phyloP scores from a whole-genome alignment of 768 basidiomycete species.

The Tricholoma bakamatsutake region DNA sequence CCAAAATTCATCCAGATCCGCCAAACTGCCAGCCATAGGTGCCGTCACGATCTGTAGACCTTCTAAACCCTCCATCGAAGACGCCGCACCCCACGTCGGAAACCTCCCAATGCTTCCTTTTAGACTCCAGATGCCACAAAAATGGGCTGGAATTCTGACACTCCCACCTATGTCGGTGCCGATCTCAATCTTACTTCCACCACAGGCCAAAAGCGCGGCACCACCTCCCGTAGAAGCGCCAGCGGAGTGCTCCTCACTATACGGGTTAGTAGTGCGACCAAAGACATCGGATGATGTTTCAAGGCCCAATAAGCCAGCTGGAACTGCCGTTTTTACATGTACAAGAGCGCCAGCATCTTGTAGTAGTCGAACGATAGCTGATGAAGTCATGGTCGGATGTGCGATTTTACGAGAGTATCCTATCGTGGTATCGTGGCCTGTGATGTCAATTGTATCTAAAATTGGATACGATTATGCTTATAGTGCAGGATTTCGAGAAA shows the following conservation, averaged over 20 bases:
- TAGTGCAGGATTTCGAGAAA: constrained; percentile 14
- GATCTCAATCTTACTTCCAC: constrained; percentile 61
- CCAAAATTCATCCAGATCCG: constrained; percentile 63
- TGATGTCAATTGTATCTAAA: constrained; percentile 42
- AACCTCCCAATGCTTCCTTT: constrained; percentile 57
- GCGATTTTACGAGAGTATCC: constrained; percentile 50
- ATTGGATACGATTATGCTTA: constrained; percentile 2
- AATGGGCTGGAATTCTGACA: constrained; percentile 67
- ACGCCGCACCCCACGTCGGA: constrained; percentile 41
- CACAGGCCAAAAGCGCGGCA: constrained; percentile 57
- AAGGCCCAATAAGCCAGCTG: constrained; percentile 48
- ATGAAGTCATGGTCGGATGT: constrained; percentile 39
- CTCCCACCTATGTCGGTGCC: constrained; percentile 74
- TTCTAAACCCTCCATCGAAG: constrained; percentile 51
- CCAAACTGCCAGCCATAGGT: constrained; percentile 58
- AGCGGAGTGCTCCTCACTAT: constrained; percentile 42
- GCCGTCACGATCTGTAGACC: constrained; percentile 46
- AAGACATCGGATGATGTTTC: constrained; percentile 57
- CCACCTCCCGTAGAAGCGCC: constrained; percentile 73
- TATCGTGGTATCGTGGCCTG: constrained; percentile 55
- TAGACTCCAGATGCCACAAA: constrained; percentile 63
- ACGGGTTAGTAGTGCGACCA: constrained; percentile 58
- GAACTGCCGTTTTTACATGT: constrained; percentile 59
- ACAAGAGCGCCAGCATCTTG: constrained; percentile 60
- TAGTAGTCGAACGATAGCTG: constrained; percentile 50